Evolutionary conservation across 2,329 filamentous ascomycete species (phyloP).

Genomic region (Phaeoacremonium minimum): DNA sequence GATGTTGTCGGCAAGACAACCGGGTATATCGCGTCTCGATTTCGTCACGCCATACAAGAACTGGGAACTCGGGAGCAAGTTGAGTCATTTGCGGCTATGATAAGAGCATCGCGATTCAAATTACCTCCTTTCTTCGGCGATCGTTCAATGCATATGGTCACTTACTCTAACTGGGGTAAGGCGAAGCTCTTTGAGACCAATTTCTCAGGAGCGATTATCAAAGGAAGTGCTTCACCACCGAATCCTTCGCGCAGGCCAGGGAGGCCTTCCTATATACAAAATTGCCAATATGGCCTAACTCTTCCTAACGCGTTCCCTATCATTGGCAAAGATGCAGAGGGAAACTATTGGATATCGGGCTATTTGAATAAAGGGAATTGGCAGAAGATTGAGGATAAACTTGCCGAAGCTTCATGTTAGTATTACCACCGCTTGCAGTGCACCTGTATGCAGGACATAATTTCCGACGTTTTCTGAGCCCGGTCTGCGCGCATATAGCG

Average conservation of each 20-base stretch:
- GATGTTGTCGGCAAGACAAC: slow-evolving; percentile 26
- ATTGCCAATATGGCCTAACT: background rate
- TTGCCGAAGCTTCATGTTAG: background rate
- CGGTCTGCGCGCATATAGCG: too few relatives aligned
- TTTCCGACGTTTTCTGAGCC: too few relatives aligned
- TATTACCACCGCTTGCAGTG: too few relatives aligned
- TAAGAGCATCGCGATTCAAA: slow-evolving; percentile 14
- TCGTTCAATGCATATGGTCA: slow-evolving; percentile 22
- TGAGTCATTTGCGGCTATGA: slow-evolving; percentile 24
- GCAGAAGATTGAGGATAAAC: slow-evolving; percentile 2
- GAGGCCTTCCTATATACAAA: slow-evolving; percentile 1
- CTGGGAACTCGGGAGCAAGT: slow-evolving; percentile 26
- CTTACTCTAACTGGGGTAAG: slow-evolving; percentile 26
- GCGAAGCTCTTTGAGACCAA: slow-evolving; percentile 20
- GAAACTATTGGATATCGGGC: slow-evolving; percentile 2
- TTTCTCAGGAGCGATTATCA: slow-evolving; percentile 16
- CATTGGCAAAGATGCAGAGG: slow-evolving; percentile 1
- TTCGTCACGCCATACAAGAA: slow-evolving; percentile 22
- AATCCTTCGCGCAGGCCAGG: background rate
- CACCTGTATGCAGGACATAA: too few relatives aligned
- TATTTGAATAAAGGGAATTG: slow-evolving; percentile 1
- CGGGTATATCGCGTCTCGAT: slow-evolving; percentile 16
- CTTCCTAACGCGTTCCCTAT: slow-evolving; percentile 4
- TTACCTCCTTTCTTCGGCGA: slow-evolving; percentile 24
- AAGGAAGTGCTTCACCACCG: background rate